Evolutionary conservation across 306 rosid species (phyloP), one percentile per base, ranked within the genome.

Genomic region (Vigna radiata): DNA sequence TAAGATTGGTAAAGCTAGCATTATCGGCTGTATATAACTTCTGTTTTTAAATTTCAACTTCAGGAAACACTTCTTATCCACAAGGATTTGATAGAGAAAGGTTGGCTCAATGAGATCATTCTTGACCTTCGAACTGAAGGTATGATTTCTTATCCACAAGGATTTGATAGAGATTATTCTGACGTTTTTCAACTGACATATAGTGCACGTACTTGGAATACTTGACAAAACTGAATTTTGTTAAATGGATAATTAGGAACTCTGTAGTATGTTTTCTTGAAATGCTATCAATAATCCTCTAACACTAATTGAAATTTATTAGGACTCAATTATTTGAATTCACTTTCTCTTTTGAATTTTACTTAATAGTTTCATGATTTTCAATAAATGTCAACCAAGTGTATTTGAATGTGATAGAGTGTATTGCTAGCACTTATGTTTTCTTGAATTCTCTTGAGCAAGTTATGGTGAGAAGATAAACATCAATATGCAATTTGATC

Each of bases 21-120:
- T 21, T 37, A 65, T 75, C 43, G 29, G 59, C 37, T 79, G 23
- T 39, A 66, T 60, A 61, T 69, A 50, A 69, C 56, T 72, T 54
- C 49, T 61, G 14, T 16, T 61, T 61, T 5, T 2, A 15, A 70
- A 71, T 68, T 85, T 69, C 77, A 72, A 70, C 82, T 81, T 80
- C 85, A 96, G 99, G 99, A 96, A 88, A 96, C 99, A 39, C 98
- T 96, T 79, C 98, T 96, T 79, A 91, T 91, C 62, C 99, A 96
- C 78, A 86, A 88, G 84, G 97, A 91, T 76, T 58, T 96, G 43
- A 49, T 73, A 39, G 83, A 74, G 37, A 73, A 87, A 31, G 84
- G 85, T 64, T 85, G 79, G 72, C 77, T 96, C 50, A 78, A 88
- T 85, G 91, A 88, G 68, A 88, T 96, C 76, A 43, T 84, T 58